Percentiles rank a stretch among this genome's conserved stretches.
phyloP scores from a whole-genome alignment of 2,329 filamentous ascomycete genomes.

The Pseudogymnoascus sp. region DNA sequence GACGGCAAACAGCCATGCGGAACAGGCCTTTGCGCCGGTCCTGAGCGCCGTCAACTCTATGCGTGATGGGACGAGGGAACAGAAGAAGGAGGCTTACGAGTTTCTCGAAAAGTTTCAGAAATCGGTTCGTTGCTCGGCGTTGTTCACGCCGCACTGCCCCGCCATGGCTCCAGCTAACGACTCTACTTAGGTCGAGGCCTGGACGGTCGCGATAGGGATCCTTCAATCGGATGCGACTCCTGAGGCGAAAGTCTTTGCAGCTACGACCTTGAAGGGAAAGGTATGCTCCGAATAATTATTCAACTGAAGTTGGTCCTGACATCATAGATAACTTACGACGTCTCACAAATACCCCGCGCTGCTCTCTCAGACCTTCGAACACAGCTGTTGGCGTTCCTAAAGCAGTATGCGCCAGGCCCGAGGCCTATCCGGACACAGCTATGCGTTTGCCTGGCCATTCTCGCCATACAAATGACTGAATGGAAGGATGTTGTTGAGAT shows the following conservation, averaged over 20 bases:
- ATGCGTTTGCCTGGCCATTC: constrained; percentile 85
- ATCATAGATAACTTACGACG: constrained; percentile 85
- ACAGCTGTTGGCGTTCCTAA: constrained; percentile 74
- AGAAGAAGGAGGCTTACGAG: constrained; percentile 84
- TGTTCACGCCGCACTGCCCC: constrained; percentile 20
- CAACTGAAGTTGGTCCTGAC: constrained; percentile 8
- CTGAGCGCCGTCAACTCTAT: constrained; percentile 85
- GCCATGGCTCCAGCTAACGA: constrained; percentile 11
- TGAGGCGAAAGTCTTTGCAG: constrained; percentile 89
- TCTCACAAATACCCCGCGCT: constrained; percentile 73
- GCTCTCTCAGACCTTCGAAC: constrained; percentile 71
- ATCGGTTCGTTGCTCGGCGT: constrained; percentile 57
- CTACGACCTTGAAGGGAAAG: constrained; percentile 96
- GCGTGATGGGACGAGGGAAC: constrained; percentile 71
- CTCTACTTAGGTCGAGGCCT: constrained; percentile 67
- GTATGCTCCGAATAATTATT: constrained; percentile 40
- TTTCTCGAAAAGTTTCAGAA: constrained; percentile 96
- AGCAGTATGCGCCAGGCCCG: constrained; percentile 71
- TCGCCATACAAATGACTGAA: constrained; percentile 90
- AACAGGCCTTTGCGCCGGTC: constrained; percentile 74
- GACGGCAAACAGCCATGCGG: constrained; percentile 50
- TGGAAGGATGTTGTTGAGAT: constrained; percentile 90
- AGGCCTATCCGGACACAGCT: constrained; percentile 83
- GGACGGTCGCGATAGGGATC: constrained; percentile 79
- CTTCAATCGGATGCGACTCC: constrained; percentile 72